These are phyloP conservation scores for Nitzschia sp. DNA, from an alignment of 108 stramenopile genomes.

Conservation along the genomic window DNA sequence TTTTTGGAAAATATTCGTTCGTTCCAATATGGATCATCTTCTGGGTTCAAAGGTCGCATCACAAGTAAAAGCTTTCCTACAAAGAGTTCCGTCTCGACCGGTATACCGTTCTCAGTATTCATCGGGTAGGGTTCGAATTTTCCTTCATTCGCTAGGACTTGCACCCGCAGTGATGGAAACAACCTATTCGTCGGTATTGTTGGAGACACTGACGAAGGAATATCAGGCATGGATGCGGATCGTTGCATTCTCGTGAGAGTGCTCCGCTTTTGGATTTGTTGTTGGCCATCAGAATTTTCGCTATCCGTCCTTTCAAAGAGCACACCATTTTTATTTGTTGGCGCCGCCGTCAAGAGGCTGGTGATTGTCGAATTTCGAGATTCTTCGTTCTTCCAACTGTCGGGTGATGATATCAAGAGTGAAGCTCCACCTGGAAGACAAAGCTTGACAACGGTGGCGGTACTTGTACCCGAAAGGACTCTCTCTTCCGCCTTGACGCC, in stretches of 20 bases:
- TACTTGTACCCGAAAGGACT: neutral
- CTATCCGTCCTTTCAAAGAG: neutral
- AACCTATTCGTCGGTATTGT: neutral
- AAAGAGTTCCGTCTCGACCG: constrained; percentile 59
- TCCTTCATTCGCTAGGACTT: constrained; percentile 1
- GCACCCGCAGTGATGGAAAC: constrained; percentile 24
- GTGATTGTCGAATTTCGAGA: neutral
- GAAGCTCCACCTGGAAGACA: constrained; percentile 19
- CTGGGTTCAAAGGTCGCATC: constrained; percentile 35
- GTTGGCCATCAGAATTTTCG: no score
- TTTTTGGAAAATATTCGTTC: constrained; percentile 57
- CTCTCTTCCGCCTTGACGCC: neutral
- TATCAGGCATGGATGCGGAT: constrained; percentile 14
- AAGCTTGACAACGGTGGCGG: constrained; percentile 2
- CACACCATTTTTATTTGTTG: neutral
- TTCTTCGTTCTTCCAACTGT: constrained; percentile 5
- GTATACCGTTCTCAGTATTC: constrained; percentile 40
- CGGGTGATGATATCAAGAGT: constrained; percentile 1
- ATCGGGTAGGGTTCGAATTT: constrained; percentile 27
- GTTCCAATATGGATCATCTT: constrained; percentile 58
- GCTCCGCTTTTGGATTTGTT: no score
- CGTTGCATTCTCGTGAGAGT: constrained; percentile 16
- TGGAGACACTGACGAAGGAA: neutral
- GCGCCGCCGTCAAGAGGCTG: neutral
- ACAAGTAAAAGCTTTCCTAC: constrained; percentile 52